Evolutionary conservation across 768 basidiomycete genomes (phyloP).

Genomic region (Kwoniella sp.): DNA sequence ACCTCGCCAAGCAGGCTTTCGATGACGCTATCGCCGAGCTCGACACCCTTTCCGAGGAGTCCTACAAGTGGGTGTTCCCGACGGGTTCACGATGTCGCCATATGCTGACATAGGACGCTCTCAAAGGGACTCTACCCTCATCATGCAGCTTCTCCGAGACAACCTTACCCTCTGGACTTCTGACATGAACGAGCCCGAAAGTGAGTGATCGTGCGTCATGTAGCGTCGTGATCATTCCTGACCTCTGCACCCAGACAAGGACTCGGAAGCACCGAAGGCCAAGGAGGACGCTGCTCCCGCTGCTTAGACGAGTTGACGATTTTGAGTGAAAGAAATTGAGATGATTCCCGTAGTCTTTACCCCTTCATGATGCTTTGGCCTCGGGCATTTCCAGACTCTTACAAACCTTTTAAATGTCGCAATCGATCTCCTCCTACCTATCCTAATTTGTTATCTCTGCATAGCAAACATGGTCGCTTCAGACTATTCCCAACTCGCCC

Average conservation of each 20-base stretch:
- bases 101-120: not conserved
- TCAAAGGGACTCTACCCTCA: constrained; percentile 78
- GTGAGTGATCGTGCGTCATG: too few relatives aligned
- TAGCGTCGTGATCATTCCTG: too few relatives aligned
- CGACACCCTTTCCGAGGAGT: constrained; percentile 96
- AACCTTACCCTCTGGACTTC: constrained; percentile 98
- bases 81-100: not conserved
- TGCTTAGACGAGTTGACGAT: constrained; percentile 17
- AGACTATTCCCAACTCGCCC: too few relatives aligned
- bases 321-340: not conserved
- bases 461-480: too few relatives aligned
- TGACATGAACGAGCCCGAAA: constrained; percentile 94
- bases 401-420: too few relatives aligned
- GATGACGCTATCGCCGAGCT: constrained; percentile 99
- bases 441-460: too few relatives aligned
- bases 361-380: too few relatives aligned
- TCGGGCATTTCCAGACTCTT: too few relatives aligned
- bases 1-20: constrained; percentile 97
- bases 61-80: constrained; percentile 65
- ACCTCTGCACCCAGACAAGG: constrained; percentile 12
- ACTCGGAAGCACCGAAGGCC: constrained; percentile 35
- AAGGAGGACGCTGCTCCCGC: constrained; percentile 38
- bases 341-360: constrained; percentile 4
- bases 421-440: too few relatives aligned
- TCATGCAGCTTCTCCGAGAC: constrained; percentile 86